These are phyloP conservation scores for Graphilbum sp. DNA, from an alignment of 2,329 filamentous ascomycete genomes.

Conservation along the genomic window DNA sequence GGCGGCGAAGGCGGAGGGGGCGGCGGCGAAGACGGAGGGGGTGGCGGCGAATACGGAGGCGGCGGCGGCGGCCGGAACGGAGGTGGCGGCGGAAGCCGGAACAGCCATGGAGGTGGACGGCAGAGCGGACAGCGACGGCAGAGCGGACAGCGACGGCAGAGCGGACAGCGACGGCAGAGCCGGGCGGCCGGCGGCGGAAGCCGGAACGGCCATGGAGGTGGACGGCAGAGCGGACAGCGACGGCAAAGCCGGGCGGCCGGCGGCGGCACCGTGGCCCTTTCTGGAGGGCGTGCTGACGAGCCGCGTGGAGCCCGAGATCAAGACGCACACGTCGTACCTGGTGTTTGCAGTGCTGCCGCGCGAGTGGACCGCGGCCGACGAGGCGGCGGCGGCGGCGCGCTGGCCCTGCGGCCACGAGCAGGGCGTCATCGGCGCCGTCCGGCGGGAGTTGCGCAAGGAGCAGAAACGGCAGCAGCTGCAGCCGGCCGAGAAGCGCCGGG, in stretches of 20 bases:
- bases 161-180: too few species aligned
- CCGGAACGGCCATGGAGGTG: conserved; percentile 8
- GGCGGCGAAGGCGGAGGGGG: background rate
- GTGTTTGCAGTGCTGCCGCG: conserved; percentile 83
- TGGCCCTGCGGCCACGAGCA: conserved; percentile 44
- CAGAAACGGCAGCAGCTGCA: conserved; percentile 37
- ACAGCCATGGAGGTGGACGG: conserved; percentile 9
- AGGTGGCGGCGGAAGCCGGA: background rate
- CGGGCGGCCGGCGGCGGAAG: background rate
- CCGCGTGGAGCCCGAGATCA: conserved; percentile 71
- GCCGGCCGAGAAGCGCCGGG: conserved; percentile 13
- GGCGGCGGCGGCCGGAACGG: background rate
- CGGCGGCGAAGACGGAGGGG: background rate
- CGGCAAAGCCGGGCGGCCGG: background rate
- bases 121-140: conserved; percentile 9
- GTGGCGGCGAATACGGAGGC: background rate
- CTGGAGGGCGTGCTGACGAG: conserved; percentile 66
- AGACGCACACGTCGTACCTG: conserved; percentile 94
- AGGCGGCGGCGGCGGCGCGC: conserved; percentile 45
- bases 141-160: too few species aligned
- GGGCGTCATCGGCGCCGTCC: conserved; percentile 34
- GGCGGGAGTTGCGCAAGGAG: conserved; percentile 37
- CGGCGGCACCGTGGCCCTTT: conserved; percentile 24
- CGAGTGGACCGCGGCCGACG: conserved; percentile 72
- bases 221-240: conserved; percentile 7